Percentiles rank a stretch among this genome's conserved stretches.
Evolutionary conservation across 78 protist species (phyloP).

Genomic region (Cavenderia fasciculata): DNA sequence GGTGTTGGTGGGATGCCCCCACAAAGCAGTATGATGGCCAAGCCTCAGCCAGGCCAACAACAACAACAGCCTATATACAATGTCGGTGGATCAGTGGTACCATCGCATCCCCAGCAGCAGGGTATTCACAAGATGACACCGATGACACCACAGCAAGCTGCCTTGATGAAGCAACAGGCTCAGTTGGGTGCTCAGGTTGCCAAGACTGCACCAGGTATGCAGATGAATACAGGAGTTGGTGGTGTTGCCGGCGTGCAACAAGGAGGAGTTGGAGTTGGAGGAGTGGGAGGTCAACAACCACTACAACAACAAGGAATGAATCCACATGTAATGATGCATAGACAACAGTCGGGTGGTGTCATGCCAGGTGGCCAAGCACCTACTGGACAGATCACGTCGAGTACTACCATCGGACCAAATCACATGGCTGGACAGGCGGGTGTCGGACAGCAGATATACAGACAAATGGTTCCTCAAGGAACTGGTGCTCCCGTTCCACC

Average conservation of each 20-base stretch:
- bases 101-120: too few species aligned
- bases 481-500: neutral
- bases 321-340: too few species aligned
- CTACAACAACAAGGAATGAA: too few species aligned
- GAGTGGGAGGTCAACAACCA: too few species aligned
- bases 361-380: too few species aligned
- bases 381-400: too few species aligned
- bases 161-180: neutral
- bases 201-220: neutral
- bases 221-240: too few species aligned
- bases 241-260: too few species aligned
- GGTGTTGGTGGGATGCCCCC: neutral
- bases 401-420: too few species aligned
- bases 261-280: too few species aligned
- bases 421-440: neutral
- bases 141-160: neutral
- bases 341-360: constrained; percentile 5
- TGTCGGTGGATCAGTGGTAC: too few species aligned
- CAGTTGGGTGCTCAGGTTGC: neutral
- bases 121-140: neutral
- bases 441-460: neutral
- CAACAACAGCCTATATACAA: neutral
- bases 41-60: constrained; percentile 15
- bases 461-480: neutral
- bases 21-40: neutral